Percentiles rank a stretch among this genome's conserved stretches.
Evolutionary conservation across 495 filamentous ascomycete genomes (phyloP).

Genomic region (Hypoxylon crocopeplum): DNA sequence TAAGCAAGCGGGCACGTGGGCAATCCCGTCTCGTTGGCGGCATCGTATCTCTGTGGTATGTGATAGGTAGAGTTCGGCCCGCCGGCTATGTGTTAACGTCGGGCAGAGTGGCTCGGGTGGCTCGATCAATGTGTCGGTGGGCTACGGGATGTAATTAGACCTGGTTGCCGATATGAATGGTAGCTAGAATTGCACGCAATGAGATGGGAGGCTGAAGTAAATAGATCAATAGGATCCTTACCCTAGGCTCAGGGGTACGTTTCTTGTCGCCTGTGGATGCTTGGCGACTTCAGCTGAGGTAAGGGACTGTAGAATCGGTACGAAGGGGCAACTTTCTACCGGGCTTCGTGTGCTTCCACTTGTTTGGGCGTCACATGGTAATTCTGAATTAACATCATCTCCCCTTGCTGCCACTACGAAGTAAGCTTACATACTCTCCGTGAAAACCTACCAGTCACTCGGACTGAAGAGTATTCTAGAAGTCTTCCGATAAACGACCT

Average conservation of each 20-base stretch:
- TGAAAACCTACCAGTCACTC: no score
- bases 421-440: no score
- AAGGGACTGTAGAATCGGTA: background rate
- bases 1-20: conserved; percentile 22
- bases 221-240: background rate
- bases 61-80: conserved; percentile 26
- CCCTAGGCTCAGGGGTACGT: conserved; percentile 3
- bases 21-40: conserved; percentile 9
- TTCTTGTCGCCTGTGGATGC: background rate
- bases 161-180: background rate
- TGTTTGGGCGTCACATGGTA: conserved; percentile 8
- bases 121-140: no score
- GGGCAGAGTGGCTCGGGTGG: background rate
- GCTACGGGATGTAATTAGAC: no score
- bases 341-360: background rate
- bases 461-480: no score
- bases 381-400: background rate
- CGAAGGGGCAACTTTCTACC: no score
- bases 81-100: conserved; percentile 3
- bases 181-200: background rate
- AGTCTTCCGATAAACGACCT: no score
- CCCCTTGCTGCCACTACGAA: no score
- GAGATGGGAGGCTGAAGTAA: background rate
- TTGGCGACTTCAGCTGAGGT: background rate
- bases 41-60: conserved; percentile 21